A percentile compares a stretch with the other conserved stretches of the same genome.
phyloP scores from a whole-genome alignment of 805 yeast genomes.

The Ogataea neopini region DNA sequence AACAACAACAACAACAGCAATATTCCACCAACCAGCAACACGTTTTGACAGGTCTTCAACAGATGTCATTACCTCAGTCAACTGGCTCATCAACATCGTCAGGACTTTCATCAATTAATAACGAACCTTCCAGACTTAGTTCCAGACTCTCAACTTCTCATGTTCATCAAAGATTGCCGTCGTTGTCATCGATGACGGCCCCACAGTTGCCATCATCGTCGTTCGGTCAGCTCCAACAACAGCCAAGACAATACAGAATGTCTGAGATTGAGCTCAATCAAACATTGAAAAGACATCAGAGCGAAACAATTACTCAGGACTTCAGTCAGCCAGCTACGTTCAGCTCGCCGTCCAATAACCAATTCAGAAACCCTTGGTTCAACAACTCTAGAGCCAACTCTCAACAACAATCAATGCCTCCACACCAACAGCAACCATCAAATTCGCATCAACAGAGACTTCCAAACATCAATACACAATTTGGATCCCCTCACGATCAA shows the following conservation, averaged over 20 bases:
- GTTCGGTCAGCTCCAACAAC: slow-evolving; percentile 10
- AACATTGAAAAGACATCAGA: slow-evolving; percentile 22
- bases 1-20: slow-evolving; percentile 13
- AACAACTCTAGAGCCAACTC: slow-evolving; percentile 3
- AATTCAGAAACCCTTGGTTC: slow-evolving; percentile 27
- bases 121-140: slow-evolving; percentile 14
- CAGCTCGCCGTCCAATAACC: slow-evolving; percentile 8
- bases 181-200: slow-evolving; percentile 20
- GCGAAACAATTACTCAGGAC: slow-evolving; percentile 17
- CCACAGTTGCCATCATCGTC: slow-evolving; percentile 10
- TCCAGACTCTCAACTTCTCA: slow-evolving; percentile 21
- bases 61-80: slow-evolving; percentile 24
- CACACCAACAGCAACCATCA: slow-evolving; percentile 4
- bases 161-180: slow-evolving; percentile 24
- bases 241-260: slow-evolving; percentile 19
- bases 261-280: slow-evolving; percentile 20
- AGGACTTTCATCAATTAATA: slow-evolving; percentile 9
- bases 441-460: slow-evolving; percentile 13
- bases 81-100: slow-evolving; percentile 11
- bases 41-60: slow-evolving; percentile 23
- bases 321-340: slow-evolving; percentile 5
- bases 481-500: slow-evolving; percentile 12
- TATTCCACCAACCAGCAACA: slow-evolving; percentile 19
- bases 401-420: slow-evolving; percentile 4
- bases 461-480: slow-evolving; percentile 17